phyloP scores from a whole-genome alignment of 192 early-diverging fungal genomes.

The Neocallimastix lanati region DNA sequence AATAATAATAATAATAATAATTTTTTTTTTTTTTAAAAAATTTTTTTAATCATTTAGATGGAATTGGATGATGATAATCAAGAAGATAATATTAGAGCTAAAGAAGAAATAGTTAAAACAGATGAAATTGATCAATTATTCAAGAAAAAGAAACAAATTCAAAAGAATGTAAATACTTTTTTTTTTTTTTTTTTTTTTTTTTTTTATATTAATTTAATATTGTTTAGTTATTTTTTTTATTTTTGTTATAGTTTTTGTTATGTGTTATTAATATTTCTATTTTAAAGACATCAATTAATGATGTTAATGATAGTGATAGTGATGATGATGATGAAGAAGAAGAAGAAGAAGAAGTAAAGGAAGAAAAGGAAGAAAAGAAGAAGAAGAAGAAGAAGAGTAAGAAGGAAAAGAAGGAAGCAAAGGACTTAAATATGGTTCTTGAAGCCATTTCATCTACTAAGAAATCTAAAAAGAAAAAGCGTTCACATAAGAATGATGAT shows the following conservation, averaged over 20 bases:
- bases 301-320: constrained; percentile 4
- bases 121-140: constrained; percentile 30
- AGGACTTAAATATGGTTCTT: constrained; percentile 26
- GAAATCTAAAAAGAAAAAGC: background rate
- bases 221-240: too few species aligned
- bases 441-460: constrained; percentile 26
- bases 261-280: too few species aligned
- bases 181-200: too few species aligned
- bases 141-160: constrained; percentile 16
- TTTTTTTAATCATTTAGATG: background rate
- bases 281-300: constrained; percentile 3
- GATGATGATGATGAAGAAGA: constrained; percentile 3
- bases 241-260: too few species aligned
- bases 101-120: background rate
- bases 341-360: constrained; percentile 7
- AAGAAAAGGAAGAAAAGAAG: constrained; percentile 1
- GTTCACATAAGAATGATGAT: background rate
- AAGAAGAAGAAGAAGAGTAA: constrained; percentile 25
- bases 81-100: constrained; percentile 7
- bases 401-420: constrained; percentile 6
- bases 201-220: too few species aligned
- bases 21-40: background rate
- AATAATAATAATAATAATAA: too few species aligned
- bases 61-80: constrained; percentile 11
- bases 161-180: background rate